These are phyloP conservation scores for Chalciporus chontae DNA, from an alignment of 768 basidiomycete genomes.

Conservation along the genomic window DNA sequence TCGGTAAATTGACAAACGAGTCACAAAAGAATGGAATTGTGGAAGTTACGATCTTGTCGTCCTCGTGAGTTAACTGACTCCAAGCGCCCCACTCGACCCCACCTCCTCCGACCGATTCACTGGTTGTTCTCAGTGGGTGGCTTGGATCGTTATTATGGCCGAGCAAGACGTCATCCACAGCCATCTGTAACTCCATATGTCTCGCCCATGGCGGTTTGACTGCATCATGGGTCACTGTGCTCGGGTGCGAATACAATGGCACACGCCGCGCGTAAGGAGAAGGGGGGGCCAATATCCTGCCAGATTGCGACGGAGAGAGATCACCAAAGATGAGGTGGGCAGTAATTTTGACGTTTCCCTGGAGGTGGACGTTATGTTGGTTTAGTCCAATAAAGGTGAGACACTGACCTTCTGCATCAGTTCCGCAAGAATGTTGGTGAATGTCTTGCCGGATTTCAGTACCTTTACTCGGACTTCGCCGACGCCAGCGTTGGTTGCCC, in stretches of 20 bases:
- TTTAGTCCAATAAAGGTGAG: neutral
- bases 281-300: conserved; percentile 39
- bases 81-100: conserved; percentile 59
- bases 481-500: conserved; percentile 36
- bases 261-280: conserved; percentile 59
- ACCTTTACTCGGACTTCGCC: conserved; percentile 48
- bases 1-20: conserved; percentile 43
- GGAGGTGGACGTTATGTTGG: neutral
- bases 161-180: conserved; percentile 40
- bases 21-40: conserved; percentile 58
- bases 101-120: conserved; percentile 45
- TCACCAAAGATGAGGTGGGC: conserved; percentile 56
- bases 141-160: conserved; percentile 35
- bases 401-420: conserved; percentile 52
- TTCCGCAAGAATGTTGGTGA: conserved; percentile 57
- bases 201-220: conserved; percentile 35
- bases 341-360: conserved; percentile 47
- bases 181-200: conserved; percentile 31
- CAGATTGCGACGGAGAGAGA: conserved; percentile 34
- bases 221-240: conserved; percentile 28
- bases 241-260: conserved; percentile 54
- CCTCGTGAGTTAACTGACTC: conserved; percentile 41
- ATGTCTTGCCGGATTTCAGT: conserved; percentile 48
- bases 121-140: conserved; percentile 36
- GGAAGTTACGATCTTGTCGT: conserved; percentile 45